Evolutionary conservation across 2,329 filamentous ascomycete genomes (phyloP), one percentile per base, ranked within the genome.

Genomic region (Trichoderma breve): DNA sequence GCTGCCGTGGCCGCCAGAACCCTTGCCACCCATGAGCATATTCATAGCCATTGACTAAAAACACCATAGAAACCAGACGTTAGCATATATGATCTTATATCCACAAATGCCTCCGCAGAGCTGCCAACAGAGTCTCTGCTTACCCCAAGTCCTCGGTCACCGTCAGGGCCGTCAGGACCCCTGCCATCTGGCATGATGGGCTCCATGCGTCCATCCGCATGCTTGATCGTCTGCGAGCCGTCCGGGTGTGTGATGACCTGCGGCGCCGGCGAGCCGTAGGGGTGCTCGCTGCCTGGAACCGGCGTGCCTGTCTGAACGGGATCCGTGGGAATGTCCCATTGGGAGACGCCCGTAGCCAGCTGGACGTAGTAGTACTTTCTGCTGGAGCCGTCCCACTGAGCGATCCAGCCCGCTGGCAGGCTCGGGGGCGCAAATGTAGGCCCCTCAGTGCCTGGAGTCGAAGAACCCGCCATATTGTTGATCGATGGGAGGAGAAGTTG

Each of bases 291-390:
- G 73, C 83, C 86, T 60, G 88, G 90, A 47, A 88, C 90, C 39
- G 71, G 71, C 77, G 84, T 89, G 73, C 89, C 88, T 26, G 87
- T 86, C 58, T 88, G 89, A 8, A 88, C 90, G 64, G 90, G 86
- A 72, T 89, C 84, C 15, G 89, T 92, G 36, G 91, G 91, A 36
- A 87, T 86, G n/a, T 93, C 91, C 91, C 91, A 93, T 81, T 93
- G 91, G 74, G 91, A 92, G 47, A 88, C 85, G 62, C 91, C 91
- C 8, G 91, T 93, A 68, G 89, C 90, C 70, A 93, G 87, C 80
- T 93, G 90, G 65, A 93, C 91, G 79, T 89, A 92, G 80, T 92
- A 92, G 79, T 91, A 92, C 80, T 91, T 91, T 79, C 84, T 87
- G 80, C 85, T 89, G 71, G 84, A 79, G 74, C 86, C 87, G 78